phyloP scores from a whole-genome alignment of 2,329 filamentous ascomycete species.

The Colletotrichum destructivum region DNA sequence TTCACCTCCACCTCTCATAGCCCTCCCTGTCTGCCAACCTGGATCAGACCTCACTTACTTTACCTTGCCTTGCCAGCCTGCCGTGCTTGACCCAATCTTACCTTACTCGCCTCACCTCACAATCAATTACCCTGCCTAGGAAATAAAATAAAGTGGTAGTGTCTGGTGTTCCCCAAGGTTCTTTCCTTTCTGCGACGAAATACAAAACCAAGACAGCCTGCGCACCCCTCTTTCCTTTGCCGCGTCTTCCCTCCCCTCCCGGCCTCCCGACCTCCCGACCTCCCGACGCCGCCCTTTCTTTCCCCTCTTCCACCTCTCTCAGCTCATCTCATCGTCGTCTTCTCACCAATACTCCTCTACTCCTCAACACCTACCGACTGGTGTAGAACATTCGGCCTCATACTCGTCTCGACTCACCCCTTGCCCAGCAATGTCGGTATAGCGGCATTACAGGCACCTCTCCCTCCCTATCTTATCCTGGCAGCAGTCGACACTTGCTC shows the following conservation, averaged over 20 bases:
- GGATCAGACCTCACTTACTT: not conserved
- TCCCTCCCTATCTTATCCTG: not conserved
- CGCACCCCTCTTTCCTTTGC: conserved; percentile 29
- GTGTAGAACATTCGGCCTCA: conserved; percentile 10
- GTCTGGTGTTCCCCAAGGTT: conserved; percentile 32
- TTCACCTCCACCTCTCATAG: not conserved
- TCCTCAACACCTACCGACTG: conserved; percentile 19
- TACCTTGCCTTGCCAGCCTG: not conserved
- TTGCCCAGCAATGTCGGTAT: conserved; percentile 38
- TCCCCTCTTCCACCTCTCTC: not conserved
- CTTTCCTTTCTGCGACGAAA: conserved; percentile 40
- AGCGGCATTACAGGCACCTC: conserved; percentile 17
- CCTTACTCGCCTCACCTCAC: conserved; percentile 11
- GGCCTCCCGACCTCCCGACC: not conserved
- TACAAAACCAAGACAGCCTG: conserved; percentile 42
- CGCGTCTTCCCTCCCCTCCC: conserved; percentile 17
- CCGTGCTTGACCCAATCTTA: conserved; percentile 5
- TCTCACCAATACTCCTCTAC: conserved; percentile 24
- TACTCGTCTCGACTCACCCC: conserved; percentile 21
- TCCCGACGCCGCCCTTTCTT: conserved; percentile 3
- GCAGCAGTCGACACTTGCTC: not conserved
- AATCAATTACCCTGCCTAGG: too few relatives aligned
- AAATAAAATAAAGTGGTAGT: not conserved
- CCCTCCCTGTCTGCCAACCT: not conserved
- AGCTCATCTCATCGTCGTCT: conserved; percentile 6